These are phyloP conservation scores for Plasmodium blacklocki DNA, from an alignment of 169 alveolate genomes.

Conservation along the genomic window DNA sequence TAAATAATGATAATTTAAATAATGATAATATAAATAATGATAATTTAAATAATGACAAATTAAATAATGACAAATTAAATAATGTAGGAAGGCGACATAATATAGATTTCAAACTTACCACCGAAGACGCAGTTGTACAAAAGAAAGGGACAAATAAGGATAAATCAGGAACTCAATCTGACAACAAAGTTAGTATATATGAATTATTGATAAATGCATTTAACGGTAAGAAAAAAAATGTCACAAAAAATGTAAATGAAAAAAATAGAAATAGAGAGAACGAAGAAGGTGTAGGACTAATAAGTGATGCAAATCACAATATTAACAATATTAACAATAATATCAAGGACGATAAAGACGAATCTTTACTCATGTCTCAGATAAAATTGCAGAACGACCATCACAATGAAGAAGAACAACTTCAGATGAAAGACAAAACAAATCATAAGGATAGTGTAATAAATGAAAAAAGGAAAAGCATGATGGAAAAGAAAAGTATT, in stretches of 20 bases:
- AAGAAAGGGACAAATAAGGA: not conserved
- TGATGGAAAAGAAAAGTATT: too few relatives aligned
- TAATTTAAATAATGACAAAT: not conserved
- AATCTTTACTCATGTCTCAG: not conserved
- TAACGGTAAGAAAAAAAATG: constrained; percentile 31
- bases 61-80: not conserved
- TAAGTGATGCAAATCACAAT: not conserved
- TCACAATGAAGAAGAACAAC: not conserved
- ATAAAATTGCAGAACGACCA: not conserved
- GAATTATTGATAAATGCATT: constrained; percentile 54
- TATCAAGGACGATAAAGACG: not conserved
- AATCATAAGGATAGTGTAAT: too few relatives aligned
- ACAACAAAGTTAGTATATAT: constrained; percentile 33
- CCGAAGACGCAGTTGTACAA: not conserved
- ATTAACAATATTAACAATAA: not conserved
- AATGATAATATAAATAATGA: not conserved
- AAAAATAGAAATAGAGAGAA: not conserved
- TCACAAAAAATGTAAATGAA: not conserved
- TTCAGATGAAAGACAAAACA: too few relatives aligned
- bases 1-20: not conserved
- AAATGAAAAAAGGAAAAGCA: too few relatives aligned
- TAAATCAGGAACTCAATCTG: not conserved
- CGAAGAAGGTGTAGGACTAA: not conserved
- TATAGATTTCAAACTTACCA: not conserved
- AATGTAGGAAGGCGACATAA: not conserved